Conservation (phyloP, 495 filamentous ascomycete species). For the Penicillium cataractarum region DNA sequence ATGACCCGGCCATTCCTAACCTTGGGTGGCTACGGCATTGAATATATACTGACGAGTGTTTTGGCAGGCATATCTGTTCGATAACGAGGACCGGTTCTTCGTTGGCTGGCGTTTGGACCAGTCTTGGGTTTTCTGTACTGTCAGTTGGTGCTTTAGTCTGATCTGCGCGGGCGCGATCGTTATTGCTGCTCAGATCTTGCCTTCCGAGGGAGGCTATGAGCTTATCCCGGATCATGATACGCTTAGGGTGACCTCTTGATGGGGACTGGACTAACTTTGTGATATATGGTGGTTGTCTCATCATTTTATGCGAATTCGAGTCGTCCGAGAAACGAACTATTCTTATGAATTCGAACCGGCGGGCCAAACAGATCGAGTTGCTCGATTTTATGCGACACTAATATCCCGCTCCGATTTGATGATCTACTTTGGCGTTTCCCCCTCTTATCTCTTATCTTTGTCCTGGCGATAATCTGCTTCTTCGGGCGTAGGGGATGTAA, state of each 20-base stretch:
- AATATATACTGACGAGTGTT: background rate
- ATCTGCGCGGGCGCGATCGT: conserved; percentile 64
- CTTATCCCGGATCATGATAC: conserved; percentile 58
- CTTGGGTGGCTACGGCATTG: too few relatives aligned
- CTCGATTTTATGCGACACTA: background rate
- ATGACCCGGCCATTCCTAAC: too few relatives aligned
- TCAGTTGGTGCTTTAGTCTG: conserved; percentile 69
- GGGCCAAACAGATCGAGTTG: conserved; percentile 1
- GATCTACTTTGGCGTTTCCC: conserved; percentile 8
- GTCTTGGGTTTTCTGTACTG: conserved; percentile 76
- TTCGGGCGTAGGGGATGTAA: conserved; percentile 14
- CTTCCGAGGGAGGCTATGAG: conserved; percentile 86
- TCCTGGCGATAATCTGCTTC: background rate
- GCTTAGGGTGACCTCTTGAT: conserved; percentile 17
- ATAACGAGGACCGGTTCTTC: conserved; percentile 84
- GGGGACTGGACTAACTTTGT: too few relatives aligned
- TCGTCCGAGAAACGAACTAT: background rate
- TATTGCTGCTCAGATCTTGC: conserved; percentile 66
- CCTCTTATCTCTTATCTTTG: background rate
- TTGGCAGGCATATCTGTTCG: conserved; percentile 74
- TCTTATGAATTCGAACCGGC: background rate
- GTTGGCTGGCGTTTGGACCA: conserved; percentile 81
- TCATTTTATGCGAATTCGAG: background rate
- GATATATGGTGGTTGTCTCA: conserved; percentile 10
- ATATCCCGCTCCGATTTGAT: background rate